Percentiles rank a stretch among this genome's conserved stretches.
phyloP scores from a whole-genome alignment of 805 yeast species.

The Candida sphagnicola region DNA sequence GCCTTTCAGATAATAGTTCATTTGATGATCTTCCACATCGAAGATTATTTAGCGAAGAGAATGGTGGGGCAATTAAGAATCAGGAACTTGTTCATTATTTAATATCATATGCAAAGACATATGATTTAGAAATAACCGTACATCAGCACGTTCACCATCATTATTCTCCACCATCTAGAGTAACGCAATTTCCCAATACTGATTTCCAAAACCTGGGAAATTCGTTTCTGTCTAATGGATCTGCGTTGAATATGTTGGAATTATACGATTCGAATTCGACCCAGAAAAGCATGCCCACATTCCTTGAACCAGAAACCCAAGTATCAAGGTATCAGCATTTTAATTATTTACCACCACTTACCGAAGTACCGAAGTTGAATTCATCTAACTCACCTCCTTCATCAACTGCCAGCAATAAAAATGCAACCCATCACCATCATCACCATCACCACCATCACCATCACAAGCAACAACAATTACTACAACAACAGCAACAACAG shows the following conservation, averaged over 20 bases:
- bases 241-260: constrained; percentile 3
- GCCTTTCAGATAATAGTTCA: constrained; percentile 32
- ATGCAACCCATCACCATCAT: constrained; percentile 20
- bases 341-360: constrained; percentile 66
- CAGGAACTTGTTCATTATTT: constrained; percentile 55
- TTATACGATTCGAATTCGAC: background rate
- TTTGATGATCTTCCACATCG: constrained; percentile 18
- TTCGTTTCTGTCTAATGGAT: constrained; percentile 5
- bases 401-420: background rate
- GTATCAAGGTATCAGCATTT: constrained; percentile 64
- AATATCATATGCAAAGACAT: constrained; percentile 55
- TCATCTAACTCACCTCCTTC: constrained; percentile 50
- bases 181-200: background rate
- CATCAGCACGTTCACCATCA: constrained; percentile 88
- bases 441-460: constrained; percentile 29
- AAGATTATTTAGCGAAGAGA: constrained; percentile 16
- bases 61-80: constrained; percentile 47
- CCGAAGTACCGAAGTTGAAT: constrained; percentile 66
- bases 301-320: constrained; percentile 48
- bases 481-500: constrained; percentile 8
- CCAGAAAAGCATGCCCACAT: constrained; percentile 7
- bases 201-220: constrained; percentile 4
- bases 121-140: constrained; percentile 58
- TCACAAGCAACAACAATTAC: constrained; percentile 6
- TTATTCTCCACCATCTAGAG: constrained; percentile 40